Evolutionary conservation across 768 basidiomycete species (phyloP).

Genomic region (Boletales sp.): DNA sequence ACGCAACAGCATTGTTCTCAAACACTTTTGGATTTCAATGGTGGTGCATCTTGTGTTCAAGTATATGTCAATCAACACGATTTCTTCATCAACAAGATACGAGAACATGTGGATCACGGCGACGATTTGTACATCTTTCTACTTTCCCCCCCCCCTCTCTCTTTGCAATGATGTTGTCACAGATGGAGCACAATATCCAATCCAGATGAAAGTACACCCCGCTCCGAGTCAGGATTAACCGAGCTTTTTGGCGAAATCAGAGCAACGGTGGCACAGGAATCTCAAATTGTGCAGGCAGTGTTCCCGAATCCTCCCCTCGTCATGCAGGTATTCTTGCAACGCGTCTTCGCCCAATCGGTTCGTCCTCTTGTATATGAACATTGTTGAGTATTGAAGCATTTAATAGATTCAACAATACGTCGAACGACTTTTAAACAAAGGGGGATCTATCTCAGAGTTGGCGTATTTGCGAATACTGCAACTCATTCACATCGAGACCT

Average conservation of each 20-base stretch:
- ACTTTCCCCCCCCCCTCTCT: background rate
- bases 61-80: slow-evolving; percentile 99
- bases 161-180: slow-evolving; percentile 3
- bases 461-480: slow-evolving; percentile 90
- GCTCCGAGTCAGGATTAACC: slow-evolving; percentile 70
- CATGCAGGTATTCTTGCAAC: slow-evolving; percentile 96
- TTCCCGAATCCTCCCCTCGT: slow-evolving; percentile 96
- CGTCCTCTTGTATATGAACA: slow-evolving; percentile 25
- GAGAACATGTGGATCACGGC: slow-evolving; percentile 53
- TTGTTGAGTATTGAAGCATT: slow-evolving; percentile 4
- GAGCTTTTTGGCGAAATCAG: slow-evolving; percentile 87
- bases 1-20: slow-evolving; percentile 88
- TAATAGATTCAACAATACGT: slow-evolving; percentile 93
- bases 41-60: slow-evolving; percentile 93
- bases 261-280: slow-evolving; percentile 88
- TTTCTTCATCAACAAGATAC: slow-evolving; percentile 95
- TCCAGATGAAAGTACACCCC: slow-evolving; percentile 74
- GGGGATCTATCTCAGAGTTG: slow-evolving; percentile 74
- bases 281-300: slow-evolving; percentile 97
- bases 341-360: slow-evolving; percentile 97
- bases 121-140: slow-evolving; percentile 53
- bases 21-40: slow-evolving; percentile 96
- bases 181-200: slow-evolving; percentile 85
- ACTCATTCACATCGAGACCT: slow-evolving; percentile 77
- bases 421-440: slow-evolving; percentile 80